Conservation (phyloP, 331 rosid genomes). For the Quercus lobata region DNA sequence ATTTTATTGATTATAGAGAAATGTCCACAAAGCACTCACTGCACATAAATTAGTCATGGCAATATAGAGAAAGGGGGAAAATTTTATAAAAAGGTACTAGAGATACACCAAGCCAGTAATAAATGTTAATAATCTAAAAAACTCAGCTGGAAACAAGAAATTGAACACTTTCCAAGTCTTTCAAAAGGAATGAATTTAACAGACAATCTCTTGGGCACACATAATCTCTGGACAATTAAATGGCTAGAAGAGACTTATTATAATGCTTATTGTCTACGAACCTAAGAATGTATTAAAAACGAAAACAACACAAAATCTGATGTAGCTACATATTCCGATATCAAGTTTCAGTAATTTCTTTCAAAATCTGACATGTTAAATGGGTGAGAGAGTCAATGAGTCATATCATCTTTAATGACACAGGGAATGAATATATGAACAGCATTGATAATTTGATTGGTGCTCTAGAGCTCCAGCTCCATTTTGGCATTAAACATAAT, state of each 20-base stretch:
- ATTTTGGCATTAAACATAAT: background rate
- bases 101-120: background rate
- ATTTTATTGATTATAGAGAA: background rate
- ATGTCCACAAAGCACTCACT: background rate
- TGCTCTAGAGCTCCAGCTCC: background rate
- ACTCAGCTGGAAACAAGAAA: background rate
- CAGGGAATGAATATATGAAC: background rate
- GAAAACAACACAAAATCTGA: too few species aligned
- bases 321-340: background rate
- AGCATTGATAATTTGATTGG: background rate
- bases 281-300: too few species aligned
- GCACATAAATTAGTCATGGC: background rate
- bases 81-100: background rate
- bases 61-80: background rate
- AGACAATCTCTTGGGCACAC: background rate
- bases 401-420: background rate
- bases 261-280: background rate
- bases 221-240: background rate
- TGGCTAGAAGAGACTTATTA: background rate
- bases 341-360: background rate
- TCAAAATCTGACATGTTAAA: background rate
- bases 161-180: background rate
- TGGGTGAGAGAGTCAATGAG: background rate
- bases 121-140: background rate
- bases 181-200: background rate